A percentile compares a stretch with the other conserved stretches of the same genome.
phyloP scores from a whole-genome alignment of 805 yeast species.

The Zygosaccharomyces bailii region DNA sequence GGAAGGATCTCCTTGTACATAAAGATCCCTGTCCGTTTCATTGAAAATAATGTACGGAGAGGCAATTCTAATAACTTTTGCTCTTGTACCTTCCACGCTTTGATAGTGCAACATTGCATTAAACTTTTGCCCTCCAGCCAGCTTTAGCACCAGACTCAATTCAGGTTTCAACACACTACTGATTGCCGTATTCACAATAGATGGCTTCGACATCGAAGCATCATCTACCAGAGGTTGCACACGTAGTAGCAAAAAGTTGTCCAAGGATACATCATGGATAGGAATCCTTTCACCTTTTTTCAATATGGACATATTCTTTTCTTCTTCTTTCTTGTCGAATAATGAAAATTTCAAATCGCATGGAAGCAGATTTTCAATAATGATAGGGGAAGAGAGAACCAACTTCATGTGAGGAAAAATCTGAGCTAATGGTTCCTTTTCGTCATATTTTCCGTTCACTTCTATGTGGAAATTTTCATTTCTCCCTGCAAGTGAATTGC shows the following conservation, averaged over 20 bases:
- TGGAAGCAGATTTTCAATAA: slow-evolving; percentile 81
- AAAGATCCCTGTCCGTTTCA: slow-evolving; percentile 66
- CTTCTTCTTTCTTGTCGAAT: slow-evolving; percentile 67
- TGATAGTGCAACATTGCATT: slow-evolving; percentile 63
- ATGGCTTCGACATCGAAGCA: slow-evolving; percentile 36
- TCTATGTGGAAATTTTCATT: slow-evolving; percentile 60
- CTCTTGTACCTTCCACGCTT: slow-evolving; percentile 45
- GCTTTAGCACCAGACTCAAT: slow-evolving; percentile 46
- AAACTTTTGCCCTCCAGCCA: slow-evolving; percentile 64
- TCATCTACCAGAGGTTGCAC: slow-evolving; percentile 54
- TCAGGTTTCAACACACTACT: slow-evolving; percentile 58
- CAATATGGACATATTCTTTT: slow-evolving; percentile 63
- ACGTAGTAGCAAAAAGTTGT: slow-evolving; percentile 66
- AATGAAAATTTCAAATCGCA: slow-evolving; percentile 71
- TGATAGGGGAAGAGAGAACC: slow-evolving; percentile 78
- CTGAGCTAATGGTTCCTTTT: slow-evolving; percentile 64
- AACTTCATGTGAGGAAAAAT: slow-evolving; percentile 83
- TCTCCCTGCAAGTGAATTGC: slow-evolving; percentile 46
- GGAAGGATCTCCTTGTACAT: slow-evolving; percentile 51
- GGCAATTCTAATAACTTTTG: slow-evolving; percentile 63
- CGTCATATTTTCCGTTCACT: slow-evolving; percentile 61
- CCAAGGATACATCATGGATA: slow-evolving; percentile 75
- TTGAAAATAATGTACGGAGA: slow-evolving; percentile 84
- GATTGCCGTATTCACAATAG: slow-evolving; percentile 46
- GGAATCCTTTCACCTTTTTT: slow-evolving; percentile 64